These are phyloP conservation scores for Endoconidiophora laricicola DNA, from an alignment of 2,329 filamentous ascomycete genomes.

Conservation along the genomic window DNA sequence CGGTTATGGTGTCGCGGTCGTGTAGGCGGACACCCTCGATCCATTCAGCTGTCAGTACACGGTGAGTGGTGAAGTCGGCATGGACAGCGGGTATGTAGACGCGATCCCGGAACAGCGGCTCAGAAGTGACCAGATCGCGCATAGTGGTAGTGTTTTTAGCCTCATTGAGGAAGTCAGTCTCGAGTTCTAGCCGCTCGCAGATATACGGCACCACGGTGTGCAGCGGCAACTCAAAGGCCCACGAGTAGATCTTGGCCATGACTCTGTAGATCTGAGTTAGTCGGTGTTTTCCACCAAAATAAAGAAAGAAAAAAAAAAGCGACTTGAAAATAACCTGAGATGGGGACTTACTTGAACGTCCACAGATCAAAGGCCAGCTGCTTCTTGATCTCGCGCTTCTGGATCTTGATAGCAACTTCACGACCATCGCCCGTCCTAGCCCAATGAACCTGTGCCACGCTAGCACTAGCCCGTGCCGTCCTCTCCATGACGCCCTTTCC, in stretches of 20 bases:
- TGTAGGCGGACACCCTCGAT: conserved; percentile 86
- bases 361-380: conserved; percentile 92
- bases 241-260: conserved; percentile 66
- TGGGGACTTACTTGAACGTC: conserved; percentile 64
- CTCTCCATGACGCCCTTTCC: conserved; percentile 47
- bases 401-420: conserved; percentile 89
- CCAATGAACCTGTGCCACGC: conserved; percentile 95
- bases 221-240: conserved; percentile 82
- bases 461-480: conserved; percentile 57
- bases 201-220: conserved; percentile 87
- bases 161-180: conserved; percentile 90
- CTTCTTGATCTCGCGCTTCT: conserved; percentile 82
- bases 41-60: conserved; percentile 92
- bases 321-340: background rate
- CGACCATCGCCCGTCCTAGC: conserved; percentile 69
- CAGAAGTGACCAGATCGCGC: conserved; percentile 56
- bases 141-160: conserved; percentile 76
- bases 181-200: conserved; percentile 74
- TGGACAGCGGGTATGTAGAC: conserved; percentile 85
- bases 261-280: conserved; percentile 31
- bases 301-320: background rate
- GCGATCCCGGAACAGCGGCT: conserved; percentile 57
- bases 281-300: background rate
- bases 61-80: conserved; percentile 60
- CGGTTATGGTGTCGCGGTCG: conserved; percentile 71